A percentile compares a stretch with the other conserved stretches of the same genome.
Conservation (phyloP, 1,139 yeast genomes). For the Candida tropicalis region DNA sequence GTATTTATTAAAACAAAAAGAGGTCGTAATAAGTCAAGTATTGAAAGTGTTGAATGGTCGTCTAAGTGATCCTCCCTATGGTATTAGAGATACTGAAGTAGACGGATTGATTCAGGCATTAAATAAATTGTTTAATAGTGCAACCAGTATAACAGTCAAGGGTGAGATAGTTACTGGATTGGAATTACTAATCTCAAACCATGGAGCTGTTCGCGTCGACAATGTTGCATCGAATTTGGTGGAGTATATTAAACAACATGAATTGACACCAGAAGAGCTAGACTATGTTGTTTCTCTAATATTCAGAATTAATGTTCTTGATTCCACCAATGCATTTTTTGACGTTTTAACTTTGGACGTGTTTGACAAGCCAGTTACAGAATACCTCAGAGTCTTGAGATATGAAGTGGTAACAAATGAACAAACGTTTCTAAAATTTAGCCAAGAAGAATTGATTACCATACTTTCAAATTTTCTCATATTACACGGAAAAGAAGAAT, state of each 20-base stretch:
- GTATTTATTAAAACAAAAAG: slow-evolving; percentile 12
- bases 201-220: background rate
- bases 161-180: background rate
- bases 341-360: slow-evolving; percentile 9
- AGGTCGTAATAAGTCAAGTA: background rate
- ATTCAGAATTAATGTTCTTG: slow-evolving; percentile 5
- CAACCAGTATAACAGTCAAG: background rate
- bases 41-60: slow-evolving; percentile 2
- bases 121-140: background rate
- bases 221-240: slow-evolving; percentile 1
- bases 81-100: background rate
- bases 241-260: slow-evolving; percentile 1
- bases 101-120: slow-evolving; percentile 2
- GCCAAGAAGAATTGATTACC: slow-evolving; percentile 14
- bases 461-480: slow-evolving; percentile 24
- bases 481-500: slow-evolving; percentile 23
- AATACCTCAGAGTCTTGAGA: slow-evolving; percentile 9
- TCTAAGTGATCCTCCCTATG: background rate
- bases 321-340: slow-evolving; percentile 9
- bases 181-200: background rate
- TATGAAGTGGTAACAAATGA: background rate
- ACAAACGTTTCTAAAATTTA: background rate
- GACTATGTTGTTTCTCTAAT: slow-evolving; percentile 7
- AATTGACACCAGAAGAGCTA: background rate
- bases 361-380: background rate